Evolutionary conservation across 768 basidiomycete species (phyloP).

Genomic region (Krasilnikovozyma curviuscula): DNA sequence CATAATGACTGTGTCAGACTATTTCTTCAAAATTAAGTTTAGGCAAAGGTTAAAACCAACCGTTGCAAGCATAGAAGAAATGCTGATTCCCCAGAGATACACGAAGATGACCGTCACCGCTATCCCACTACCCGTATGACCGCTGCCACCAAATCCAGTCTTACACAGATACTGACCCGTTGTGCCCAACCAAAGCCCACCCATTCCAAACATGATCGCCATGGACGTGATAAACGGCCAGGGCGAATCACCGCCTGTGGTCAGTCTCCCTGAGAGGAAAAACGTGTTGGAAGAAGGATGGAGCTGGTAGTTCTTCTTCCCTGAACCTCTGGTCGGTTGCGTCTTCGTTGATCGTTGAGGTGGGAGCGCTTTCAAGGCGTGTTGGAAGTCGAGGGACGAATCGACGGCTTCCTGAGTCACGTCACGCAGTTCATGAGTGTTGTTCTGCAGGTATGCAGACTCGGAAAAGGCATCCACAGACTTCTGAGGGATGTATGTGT

Average conservation of each 20-base stretch:
- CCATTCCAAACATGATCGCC: conserved; percentile 41
- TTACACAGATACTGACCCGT: conserved; percentile 81
- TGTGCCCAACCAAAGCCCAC: conserved; percentile 70
- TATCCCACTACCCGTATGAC: conserved; percentile 43
- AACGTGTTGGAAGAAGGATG: conserved; percentile 30
- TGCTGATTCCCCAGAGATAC: conserved; percentile 42
- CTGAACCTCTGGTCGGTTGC: not conserved
- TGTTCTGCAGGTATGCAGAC: too few relatives aligned
- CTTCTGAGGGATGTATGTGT: not conserved
- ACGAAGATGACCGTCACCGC: conserved; percentile 35
- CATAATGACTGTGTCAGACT: not conserved
- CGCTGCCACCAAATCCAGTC: conserved; percentile 32
- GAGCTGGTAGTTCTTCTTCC: conserved; percentile 15
- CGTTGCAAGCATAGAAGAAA: conserved; percentile 58
- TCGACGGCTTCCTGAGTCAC: not conserved
- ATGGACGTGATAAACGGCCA: conserved; percentile 59
- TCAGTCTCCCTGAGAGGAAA: conserved; percentile 46
- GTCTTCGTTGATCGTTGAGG: not conserved
- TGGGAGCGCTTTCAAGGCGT: not conserved
- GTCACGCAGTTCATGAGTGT: not conserved
- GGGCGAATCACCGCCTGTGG: conserved; percentile 72
- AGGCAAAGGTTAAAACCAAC: conserved; percentile 32
- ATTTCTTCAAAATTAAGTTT: not conserved
- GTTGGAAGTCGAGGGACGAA: not conserved
- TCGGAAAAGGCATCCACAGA: too few relatives aligned